Conservation (phyloP, 495 filamentous ascomycete species). For the Neurospora tetraspora region DNA sequence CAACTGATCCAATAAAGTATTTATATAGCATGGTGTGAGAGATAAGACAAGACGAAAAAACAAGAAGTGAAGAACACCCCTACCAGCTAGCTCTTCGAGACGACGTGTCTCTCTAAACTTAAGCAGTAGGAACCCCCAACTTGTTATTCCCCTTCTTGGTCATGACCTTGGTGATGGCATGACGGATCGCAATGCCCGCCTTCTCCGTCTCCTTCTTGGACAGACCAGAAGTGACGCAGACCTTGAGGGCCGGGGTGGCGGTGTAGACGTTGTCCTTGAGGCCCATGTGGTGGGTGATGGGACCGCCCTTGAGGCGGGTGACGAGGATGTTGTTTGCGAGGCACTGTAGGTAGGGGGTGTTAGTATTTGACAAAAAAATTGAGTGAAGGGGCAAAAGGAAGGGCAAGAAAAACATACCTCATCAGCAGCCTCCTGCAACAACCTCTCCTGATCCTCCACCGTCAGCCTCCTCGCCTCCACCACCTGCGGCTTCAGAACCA, state of each 20-base stretch:
- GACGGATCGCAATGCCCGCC: slow-evolving; percentile 75
- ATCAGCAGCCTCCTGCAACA: slow-evolving; percentile 85
- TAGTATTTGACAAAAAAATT: too few relatives aligned
- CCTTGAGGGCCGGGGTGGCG: slow-evolving; percentile 72
- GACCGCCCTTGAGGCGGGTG: slow-evolving; percentile 69
- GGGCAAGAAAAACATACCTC: slow-evolving; percentile 51
- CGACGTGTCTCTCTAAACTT: neutral
- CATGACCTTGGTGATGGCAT: slow-evolving; percentile 87
- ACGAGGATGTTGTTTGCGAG: slow-evolving; percentile 82
- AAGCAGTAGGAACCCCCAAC: slow-evolving; percentile 19
- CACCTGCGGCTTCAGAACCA: slow-evolving; percentile 79
- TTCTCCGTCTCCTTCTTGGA: slow-evolving; percentile 92
- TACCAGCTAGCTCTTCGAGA: neutral
- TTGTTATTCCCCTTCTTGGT: slow-evolving; percentile 38
- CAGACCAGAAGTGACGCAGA: slow-evolving; percentile 78
- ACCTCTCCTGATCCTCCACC: slow-evolving; percentile 66
- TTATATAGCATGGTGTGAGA: neutral
- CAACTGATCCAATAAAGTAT: neutral
- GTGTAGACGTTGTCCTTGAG: slow-evolving; percentile 54
- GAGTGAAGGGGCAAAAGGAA: neutral
- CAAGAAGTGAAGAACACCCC: neutral
- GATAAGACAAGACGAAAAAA: neutral
- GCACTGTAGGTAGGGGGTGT: slow-evolving; percentile 31
- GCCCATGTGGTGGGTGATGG: slow-evolving; percentile 44
- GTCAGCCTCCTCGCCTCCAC: slow-evolving; percentile 57